Percentiles rank a stretch among this genome's conserved stretches.
Conservation (phyloP, 306 rosid genomes). For the Prunus mume region DNA sequence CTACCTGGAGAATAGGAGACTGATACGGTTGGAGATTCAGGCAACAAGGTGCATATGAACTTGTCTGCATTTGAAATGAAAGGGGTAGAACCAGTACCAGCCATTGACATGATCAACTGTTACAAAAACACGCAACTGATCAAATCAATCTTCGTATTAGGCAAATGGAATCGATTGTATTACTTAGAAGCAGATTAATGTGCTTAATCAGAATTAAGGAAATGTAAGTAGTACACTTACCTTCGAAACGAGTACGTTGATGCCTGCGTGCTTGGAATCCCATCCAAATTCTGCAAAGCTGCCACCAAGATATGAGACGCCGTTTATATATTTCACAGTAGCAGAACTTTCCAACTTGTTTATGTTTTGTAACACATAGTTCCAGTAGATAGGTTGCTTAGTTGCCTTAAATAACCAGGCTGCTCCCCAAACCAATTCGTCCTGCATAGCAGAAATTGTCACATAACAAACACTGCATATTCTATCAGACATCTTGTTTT, state of each 20-base stretch:
- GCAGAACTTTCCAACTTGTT: neutral
- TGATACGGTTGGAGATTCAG: constrained; percentile 20
- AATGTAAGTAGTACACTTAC: constrained; percentile 1
- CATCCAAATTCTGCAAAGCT: constrained; percentile 24
- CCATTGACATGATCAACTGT: constrained; percentile 7
- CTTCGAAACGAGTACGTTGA: constrained; percentile 16
- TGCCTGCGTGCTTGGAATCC: constrained; percentile 31
- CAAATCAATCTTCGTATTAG: neutral
- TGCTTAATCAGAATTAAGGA: neutral
- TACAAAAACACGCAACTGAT: neutral
- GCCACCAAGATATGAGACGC: constrained; percentile 1
- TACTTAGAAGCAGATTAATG: neutral
- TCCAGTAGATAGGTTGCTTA: constrained; percentile 1
- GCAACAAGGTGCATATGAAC: constrained; percentile 19
- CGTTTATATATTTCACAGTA: neutral
- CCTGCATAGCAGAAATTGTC: constrained; percentile 1
- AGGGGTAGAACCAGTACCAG: neutral
- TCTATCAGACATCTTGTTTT: neutral
- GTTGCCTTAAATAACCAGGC: constrained; percentile 30
- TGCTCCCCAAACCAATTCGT: constrained; percentile 32
- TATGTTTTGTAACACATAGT: constrained; percentile 10
- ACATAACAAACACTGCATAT: neutral
- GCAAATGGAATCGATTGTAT: neutral
- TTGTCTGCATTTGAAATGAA: constrained; percentile 19
- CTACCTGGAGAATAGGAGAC: constrained; percentile 29